phyloP scores from a whole-genome alignment of 345 rosid species.

The Pseudoturritis turrita region DNA sequence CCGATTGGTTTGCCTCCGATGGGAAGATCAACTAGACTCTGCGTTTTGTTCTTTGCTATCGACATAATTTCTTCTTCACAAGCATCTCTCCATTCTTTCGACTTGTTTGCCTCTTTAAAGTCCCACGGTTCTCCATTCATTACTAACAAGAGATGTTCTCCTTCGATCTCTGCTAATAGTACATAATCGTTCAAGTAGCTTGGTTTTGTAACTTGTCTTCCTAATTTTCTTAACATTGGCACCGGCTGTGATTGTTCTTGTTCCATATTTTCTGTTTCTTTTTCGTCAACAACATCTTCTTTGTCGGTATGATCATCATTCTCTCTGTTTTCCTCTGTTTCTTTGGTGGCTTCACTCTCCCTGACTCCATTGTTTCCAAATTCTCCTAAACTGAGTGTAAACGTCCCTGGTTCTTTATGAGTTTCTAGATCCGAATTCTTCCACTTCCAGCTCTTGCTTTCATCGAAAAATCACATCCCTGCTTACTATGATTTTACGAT shows the following conservation, averaged over 20 bases:
- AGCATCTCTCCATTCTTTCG: neutral
- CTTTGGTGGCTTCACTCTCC: neutral
- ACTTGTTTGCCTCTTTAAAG: neutral
- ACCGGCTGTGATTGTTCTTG: neutral
- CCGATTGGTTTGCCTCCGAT: neutral
- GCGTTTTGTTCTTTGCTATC: neutral
- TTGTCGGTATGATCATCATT: neutral
- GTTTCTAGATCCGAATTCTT: no score
- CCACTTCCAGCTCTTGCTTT: neutral
- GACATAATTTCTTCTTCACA: neutral
- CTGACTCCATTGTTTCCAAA: neutral
- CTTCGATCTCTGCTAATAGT: neutral
- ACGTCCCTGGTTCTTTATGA: neutral
- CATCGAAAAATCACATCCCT: neutral
- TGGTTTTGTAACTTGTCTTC: neutral
- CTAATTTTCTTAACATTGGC: neutral
- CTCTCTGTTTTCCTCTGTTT: neutral
- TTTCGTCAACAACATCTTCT: no score
- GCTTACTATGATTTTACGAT: neutral
- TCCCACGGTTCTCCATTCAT: neutral
- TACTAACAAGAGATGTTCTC: neutral
- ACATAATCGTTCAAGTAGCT: neutral
- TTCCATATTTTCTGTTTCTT: neutral
- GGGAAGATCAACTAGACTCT: neutral
- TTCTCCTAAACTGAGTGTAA: neutral